These are phyloP conservation scores for Globisporangium irregulare DNA, from an alignment of 352 stramenopile species.

Conservation along the genomic window DNA sequence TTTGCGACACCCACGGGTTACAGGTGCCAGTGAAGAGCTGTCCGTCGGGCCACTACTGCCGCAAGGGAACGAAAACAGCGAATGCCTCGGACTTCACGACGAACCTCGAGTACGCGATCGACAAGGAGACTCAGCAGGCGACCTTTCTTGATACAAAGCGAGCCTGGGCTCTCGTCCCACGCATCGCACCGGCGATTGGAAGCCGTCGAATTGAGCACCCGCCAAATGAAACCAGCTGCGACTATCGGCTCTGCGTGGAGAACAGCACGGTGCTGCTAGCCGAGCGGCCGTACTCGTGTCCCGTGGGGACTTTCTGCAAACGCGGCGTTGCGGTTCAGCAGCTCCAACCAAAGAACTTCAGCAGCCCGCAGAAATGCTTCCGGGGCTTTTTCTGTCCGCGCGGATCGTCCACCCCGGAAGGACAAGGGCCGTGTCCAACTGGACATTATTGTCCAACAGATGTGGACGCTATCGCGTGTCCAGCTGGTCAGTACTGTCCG, in stretches of 20 bases:
- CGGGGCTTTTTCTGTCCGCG: slow-evolving; percentile 95
- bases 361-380: slow-evolving; percentile 94
- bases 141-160: slow-evolving; percentile 49
- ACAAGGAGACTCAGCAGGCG: slow-evolving; percentile 65
- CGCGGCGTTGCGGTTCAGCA: slow-evolving; percentile 75
- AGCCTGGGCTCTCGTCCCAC: slow-evolving; percentile 46
- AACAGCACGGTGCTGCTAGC: slow-evolving; percentile 49
- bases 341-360: slow-evolving; percentile 85
- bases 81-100: slow-evolving; percentile 59
- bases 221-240: slow-evolving; percentile 46
- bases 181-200: slow-evolving; percentile 41
- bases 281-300: slow-evolving; percentile 94
- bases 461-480: slow-evolving; percentile 90
- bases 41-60: slow-evolving; percentile 92
- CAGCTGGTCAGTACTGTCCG: slow-evolving; percentile 92
- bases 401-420: slow-evolving; percentile 90
- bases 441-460: slow-evolving; percentile 94
- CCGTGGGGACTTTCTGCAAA: slow-evolving; percentile 91
- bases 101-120: slow-evolving; percentile 53
- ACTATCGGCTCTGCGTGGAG: slow-evolving; percentile 48
- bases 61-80: slow-evolving; percentile 89
- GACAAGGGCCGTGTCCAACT: slow-evolving; percentile 91
- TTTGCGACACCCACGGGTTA: slow-evolving; percentile 92
- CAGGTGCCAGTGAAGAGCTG: slow-evolving; percentile 77
- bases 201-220: slow-evolving; percentile 67